phyloP scores from a whole-genome alignment of 352 stramenopile genomes.

The Aphanomyces stellatus region DNA sequence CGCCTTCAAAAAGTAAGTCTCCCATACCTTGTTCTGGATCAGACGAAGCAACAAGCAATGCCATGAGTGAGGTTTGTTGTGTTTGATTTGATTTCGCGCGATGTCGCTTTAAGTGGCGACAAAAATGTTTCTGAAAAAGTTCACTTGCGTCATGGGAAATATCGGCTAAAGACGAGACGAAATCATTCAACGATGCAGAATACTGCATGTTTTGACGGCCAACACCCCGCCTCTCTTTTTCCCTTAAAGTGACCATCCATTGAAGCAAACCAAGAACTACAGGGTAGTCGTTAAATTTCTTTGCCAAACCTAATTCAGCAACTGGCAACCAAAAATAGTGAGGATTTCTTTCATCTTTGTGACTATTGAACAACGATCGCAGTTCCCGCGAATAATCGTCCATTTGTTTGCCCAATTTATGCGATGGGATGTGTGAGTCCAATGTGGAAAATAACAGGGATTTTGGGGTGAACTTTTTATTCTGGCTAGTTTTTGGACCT shows the following conservation, averaged over 20 bases:
- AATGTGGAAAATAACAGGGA: not conserved
- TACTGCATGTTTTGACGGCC: constrained; percentile 78
- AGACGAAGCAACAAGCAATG: not conserved
- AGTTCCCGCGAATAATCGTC: not conserved
- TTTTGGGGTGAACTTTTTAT: constrained; percentile 12
- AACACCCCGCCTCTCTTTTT: constrained; percentile 66
- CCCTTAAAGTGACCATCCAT: constrained; percentile 60
- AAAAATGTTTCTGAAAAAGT: constrained; percentile 62
- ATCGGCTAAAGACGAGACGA: constrained; percentile 50
- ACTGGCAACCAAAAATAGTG: constrained; percentile 22
- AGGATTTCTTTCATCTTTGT: not conserved
- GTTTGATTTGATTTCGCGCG: not conserved
- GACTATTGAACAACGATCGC: not conserved
- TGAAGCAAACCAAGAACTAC: constrained; percentile 54
- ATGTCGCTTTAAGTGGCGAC: constrained; percentile 26
- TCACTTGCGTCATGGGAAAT: constrained; percentile 53
- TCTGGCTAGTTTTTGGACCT: not conserved
- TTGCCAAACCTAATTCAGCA: constrained; percentile 54
- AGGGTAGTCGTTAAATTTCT: constrained; percentile 50
- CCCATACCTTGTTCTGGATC: not conserved
- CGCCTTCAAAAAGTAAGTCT: not conserved
- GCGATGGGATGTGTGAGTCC: not conserved
- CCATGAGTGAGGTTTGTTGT: not conserved
- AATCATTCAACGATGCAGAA: constrained; percentile 49
- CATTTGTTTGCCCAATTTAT: not conserved